Evolutionary conservation across 192 early-diverging fungal species (phyloP).

Genomic region (Coemansia sp.): DNA sequence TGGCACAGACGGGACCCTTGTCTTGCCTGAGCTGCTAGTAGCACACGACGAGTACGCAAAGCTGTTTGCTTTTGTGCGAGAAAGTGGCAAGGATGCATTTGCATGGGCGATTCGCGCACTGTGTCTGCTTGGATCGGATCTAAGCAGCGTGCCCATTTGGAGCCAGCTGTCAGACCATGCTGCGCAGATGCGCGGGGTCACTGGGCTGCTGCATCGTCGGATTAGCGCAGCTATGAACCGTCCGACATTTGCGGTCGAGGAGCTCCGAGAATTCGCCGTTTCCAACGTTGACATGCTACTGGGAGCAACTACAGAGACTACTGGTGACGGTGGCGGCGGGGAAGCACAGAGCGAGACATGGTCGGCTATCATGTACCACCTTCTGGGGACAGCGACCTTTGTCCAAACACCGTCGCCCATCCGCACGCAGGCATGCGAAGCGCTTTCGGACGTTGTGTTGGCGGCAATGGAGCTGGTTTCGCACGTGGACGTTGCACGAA

Average conservation of each 20-base stretch:
- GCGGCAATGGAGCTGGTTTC: slow-evolving; percentile 68
- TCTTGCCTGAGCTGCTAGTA: slow-evolving; percentile 7
- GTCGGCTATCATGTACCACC: slow-evolving; percentile 62
- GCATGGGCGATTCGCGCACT: slow-evolving; percentile 32
- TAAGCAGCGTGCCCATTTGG: slow-evolving; percentile 18
- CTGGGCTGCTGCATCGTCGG: slow-evolving; percentile 47
- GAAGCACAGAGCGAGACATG: slow-evolving; percentile 18
- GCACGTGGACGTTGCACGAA: slow-evolving; percentile 31
- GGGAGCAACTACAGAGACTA: not conserved
- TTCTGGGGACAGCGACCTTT: slow-evolving; percentile 75
- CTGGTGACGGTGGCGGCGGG: not conserved
- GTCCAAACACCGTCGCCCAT: slow-evolving; percentile 58
- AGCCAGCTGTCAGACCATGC: slow-evolving; percentile 1
- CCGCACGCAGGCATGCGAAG: slow-evolving; percentile 74
- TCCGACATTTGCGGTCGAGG: slow-evolving; percentile 38
- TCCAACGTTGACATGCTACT: slow-evolving; percentile 36
- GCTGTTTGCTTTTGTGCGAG: slow-evolving; percentile 19
- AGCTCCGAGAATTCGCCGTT: slow-evolving; percentile 37
- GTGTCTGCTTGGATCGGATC: slow-evolving; percentile 32
- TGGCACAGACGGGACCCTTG: not conserved
- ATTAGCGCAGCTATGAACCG: slow-evolving; percentile 40
- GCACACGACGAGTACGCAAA: slow-evolving; percentile 22
- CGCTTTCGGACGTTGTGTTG: slow-evolving; percentile 74
- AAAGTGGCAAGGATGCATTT: slow-evolving; percentile 12
- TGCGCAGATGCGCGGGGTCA: slow-evolving; percentile 22